These are phyloP conservation scores for Sarcocystis neurona DNA, from an alignment of 169 alveolate genomes.

Conservation along the genomic window DNA sequence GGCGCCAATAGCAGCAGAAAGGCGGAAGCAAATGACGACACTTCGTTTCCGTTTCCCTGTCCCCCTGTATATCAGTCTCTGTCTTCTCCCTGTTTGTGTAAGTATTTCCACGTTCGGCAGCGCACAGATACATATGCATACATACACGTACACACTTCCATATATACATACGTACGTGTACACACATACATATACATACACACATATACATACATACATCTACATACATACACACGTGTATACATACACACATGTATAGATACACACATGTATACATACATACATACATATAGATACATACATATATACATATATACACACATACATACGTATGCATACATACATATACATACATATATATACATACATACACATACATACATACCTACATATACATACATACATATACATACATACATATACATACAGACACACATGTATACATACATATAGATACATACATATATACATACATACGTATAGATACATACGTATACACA, in stretches of 20 bases:
- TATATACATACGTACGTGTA: neutral
- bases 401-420: neutral
- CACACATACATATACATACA: neutral
- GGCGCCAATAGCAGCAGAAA: too few species aligned
- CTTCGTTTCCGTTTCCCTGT: too few species aligned
- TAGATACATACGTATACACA: neutral
- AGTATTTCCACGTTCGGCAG: neutral
- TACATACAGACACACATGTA: neutral
- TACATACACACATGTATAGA: neutral
- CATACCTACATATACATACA: neutral
- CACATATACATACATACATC: neutral
- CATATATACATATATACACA: neutral
- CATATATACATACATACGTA: too few species aligned
- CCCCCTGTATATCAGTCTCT: too few species aligned
- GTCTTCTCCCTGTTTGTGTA: neutral
- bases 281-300: neutral
- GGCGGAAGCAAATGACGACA: too few species aligned
- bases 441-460: neutral
- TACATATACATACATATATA: neutral
- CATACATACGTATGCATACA: neutral
- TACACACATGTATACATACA: too few species aligned
- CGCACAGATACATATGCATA: neutral
- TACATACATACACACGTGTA: neutral
- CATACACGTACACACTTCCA: neutral
- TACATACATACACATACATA: neutral